phyloP scores from a whole-genome alignment of 2,329 filamentous ascomycete species.

The Fusarium sp. region DNA sequence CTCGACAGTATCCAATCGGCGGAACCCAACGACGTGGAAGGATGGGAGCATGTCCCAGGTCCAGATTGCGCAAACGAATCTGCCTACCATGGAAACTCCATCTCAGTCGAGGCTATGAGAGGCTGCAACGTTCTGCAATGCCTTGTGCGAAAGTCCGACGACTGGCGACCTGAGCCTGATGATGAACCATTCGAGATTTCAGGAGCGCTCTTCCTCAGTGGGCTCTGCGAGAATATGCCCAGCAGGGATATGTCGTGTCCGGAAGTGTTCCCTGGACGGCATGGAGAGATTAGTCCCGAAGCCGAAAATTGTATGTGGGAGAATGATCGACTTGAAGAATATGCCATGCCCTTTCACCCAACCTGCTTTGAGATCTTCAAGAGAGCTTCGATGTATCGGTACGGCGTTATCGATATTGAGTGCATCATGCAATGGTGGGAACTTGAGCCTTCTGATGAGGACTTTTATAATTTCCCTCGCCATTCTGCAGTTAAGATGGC shows the following conservation, averaged over 20 bases:
- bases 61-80: constrained; percentile 20
- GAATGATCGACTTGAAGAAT: background rate
- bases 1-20: background rate
- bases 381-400: constrained; percentile 35
- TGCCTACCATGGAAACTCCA: constrained; percentile 43
- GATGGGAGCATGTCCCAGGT: constrained; percentile 44
- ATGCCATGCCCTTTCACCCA: constrained; percentile 48
- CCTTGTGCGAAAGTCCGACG: constrained; percentile 36
- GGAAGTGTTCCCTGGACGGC: constrained; percentile 25
- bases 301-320: constrained; percentile 17
- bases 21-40: background rate
- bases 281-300: background rate
- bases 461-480: constrained; percentile 17
- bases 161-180: constrained; percentile 25
- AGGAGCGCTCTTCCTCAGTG: constrained; percentile 35
- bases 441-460: background rate
- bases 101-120: constrained; percentile 45
- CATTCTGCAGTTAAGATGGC: background rate
- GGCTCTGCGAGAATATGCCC: constrained; percentile 34
- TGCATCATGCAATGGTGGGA: constrained; percentile 35
- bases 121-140: constrained; percentile 47
- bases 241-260: constrained; percentile 4
- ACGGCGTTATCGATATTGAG: constrained; percentile 35
- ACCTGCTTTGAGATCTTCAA: constrained; percentile 50
- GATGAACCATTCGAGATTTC: constrained; percentile 44